A percentile compares a stretch with the other conserved stretches of the same genome.
phyloP scores from a whole-genome alignment of 2,329 filamentous ascomycete species.

The Colletotrichum orbiculare region DNA sequence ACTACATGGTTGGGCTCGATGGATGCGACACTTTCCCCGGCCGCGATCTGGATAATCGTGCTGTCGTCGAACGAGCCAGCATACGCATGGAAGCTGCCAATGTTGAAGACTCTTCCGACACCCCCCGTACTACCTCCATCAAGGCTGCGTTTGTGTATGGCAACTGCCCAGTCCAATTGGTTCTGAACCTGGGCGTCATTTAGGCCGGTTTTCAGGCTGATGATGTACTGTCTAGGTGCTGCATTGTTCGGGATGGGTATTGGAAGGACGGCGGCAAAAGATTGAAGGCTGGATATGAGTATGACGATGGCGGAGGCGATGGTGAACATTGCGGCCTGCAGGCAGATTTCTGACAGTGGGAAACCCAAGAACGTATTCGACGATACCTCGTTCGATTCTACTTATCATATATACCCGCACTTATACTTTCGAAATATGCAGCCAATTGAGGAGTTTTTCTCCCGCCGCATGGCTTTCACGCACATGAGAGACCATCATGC shows the following conservation, averaged over 20 bases:
- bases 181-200: constrained; percentile 45
- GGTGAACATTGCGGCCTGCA: constrained; percentile 1
- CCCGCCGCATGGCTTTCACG: too few species aligned
- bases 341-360: background rate
- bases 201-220: constrained; percentile 39
- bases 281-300: background rate
- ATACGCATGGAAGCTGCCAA: constrained; percentile 53
- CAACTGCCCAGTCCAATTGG: constrained; percentile 48
- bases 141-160: constrained; percentile 50
- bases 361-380: background rate
- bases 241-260: constrained; percentile 4
- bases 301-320: constrained; percentile 6
- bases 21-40: constrained; percentile 44
- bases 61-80: constrained; percentile 55
- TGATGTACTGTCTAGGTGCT: constrained; percentile 21
- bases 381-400: background rate
- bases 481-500: too few species aligned
- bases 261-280: constrained; percentile 10
- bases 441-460: background rate
- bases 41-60: constrained; percentile 52
- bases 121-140: constrained; percentile 46
- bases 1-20: constrained; percentile 47
- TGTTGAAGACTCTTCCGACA: constrained; percentile 53
- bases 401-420: too few species aligned
- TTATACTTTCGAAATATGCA: background rate